Evolutionary conservation across 2,329 filamentous ascomycete species (phyloP).

Genomic region (Cercospora sojina): DNA sequence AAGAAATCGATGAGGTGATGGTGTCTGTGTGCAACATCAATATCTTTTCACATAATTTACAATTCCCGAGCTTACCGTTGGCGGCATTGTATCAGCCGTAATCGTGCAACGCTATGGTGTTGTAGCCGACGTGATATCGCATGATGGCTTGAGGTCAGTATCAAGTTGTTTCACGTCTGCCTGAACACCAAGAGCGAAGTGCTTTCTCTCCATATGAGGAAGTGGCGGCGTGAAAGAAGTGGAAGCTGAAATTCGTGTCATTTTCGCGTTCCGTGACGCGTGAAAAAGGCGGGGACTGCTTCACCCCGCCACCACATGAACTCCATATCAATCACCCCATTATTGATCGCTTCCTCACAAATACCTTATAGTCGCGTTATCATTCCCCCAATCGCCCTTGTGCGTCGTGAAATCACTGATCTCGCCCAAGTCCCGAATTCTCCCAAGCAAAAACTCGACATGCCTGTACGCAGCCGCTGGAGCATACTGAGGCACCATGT

Average conservation of each 20-base stretch:
- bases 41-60: background rate
- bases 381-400: conserved; percentile 35
- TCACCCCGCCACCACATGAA: background rate
- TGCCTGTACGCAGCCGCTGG: conserved; percentile 63
- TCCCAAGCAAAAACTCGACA: conserved; percentile 72
- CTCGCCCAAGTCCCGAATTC: conserved; percentile 58
- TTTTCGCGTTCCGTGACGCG: background rate
- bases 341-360: conserved; percentile 17
- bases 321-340: background rate
- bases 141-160: background rate
- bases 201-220: background rate
- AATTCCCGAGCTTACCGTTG: background rate
- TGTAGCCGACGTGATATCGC: background rate
- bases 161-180: background rate
- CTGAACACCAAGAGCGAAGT: background rate
- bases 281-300: background rate
- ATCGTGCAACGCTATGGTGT: background rate
- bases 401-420: conserved; percentile 40
- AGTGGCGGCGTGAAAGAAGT: background rate
- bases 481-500: conserved; percentile 67
- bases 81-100: conserved; percentile 21
- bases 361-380: conserved; percentile 25
- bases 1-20: conserved; percentile 34
- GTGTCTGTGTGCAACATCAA: conserved; percentile 23
- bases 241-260: background rate